Conservation (phyloP, 805 yeast species). For the Candida pini region DNA sequence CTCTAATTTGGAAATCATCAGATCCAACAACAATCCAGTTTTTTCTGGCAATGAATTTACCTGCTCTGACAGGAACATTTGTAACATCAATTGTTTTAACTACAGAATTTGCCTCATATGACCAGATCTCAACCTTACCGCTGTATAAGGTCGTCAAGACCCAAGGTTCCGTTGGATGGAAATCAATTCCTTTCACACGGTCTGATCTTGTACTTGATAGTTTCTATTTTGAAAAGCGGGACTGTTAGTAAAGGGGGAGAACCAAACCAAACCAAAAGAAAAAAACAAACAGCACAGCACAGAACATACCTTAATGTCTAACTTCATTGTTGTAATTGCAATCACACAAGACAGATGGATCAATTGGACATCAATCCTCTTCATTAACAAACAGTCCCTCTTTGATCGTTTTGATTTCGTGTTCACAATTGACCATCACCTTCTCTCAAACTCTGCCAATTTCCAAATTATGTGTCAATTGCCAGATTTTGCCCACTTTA, state of each 20-base stretch:
- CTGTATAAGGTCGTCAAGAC: slow-evolving; percentile 84
- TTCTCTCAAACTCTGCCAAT: no score
- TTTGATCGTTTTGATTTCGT: no score
- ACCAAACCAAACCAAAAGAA: background rate
- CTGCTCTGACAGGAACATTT: slow-evolving; percentile 94
- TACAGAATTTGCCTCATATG: slow-evolving; percentile 76
- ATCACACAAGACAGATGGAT: no score
- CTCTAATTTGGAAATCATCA: slow-evolving; percentile 92
- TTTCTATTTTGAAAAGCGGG: slow-evolving; percentile 39
- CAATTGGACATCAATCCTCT: no score
- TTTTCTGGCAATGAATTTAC: slow-evolving; percentile 90
- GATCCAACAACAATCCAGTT: slow-evolving; percentile 96
- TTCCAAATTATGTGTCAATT: no score
- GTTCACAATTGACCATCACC: no score
- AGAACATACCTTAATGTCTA: slow-evolving; percentile 40
- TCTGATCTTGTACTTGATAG: slow-evolving; percentile 88
- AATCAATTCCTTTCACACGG: slow-evolving; percentile 95
- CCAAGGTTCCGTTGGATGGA: slow-evolving; percentile 99
- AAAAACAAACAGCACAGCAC: background rate
- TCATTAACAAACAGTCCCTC: no score
- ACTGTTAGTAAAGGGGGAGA: slow-evolving; percentile 3
- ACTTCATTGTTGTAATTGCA: slow-evolving; percentile 33
- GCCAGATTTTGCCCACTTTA: no score
- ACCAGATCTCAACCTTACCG: slow-evolving; percentile 90
- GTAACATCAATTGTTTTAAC: slow-evolving; percentile 91